Conservation (phyloP, 495 filamentous ascomycete genomes). For the Aspergillus biplanus region DNA sequence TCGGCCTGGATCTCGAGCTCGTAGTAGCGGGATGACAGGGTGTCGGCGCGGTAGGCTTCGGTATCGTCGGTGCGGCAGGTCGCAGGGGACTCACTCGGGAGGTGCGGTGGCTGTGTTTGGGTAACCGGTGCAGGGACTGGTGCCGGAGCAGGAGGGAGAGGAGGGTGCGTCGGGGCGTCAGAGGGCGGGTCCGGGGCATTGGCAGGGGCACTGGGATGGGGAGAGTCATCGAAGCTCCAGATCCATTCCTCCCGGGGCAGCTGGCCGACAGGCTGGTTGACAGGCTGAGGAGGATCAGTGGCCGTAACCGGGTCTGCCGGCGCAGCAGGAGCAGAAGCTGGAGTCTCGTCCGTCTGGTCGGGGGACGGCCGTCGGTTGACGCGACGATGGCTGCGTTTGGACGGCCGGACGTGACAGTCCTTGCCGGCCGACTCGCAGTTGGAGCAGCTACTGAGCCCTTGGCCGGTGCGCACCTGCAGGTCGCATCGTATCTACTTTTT, state of each 20-base stretch:
- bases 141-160: not conserved
- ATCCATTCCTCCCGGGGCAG: conserved; percentile 12
- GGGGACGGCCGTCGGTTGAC: not conserved
- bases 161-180: not conserved
- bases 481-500: conserved; percentile 37
- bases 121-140: not conserved
- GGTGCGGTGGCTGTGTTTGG: not conserved
- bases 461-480: conserved; percentile 30
- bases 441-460: conserved; percentile 33
- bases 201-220: not conserved
- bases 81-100: conserved; percentile 10
- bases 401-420: conserved; percentile 29
- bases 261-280: not conserved
- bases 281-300: not conserved
- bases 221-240: conserved; percentile 10
- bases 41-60: conserved; percentile 26
- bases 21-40: conserved; percentile 12
- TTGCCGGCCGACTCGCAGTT: conserved; percentile 32
- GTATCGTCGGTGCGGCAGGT: conserved; percentile 25
- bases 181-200: not conserved
- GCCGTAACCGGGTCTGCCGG: not conserved
- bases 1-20: conserved; percentile 28
- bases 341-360: not conserved
- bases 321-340: not conserved
- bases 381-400: conserved; percentile 8